Evolutionary conservation across 2,329 filamentous ascomycete genomes (phyloP).

Genomic region (Trichoderma simmonsii): DNA sequence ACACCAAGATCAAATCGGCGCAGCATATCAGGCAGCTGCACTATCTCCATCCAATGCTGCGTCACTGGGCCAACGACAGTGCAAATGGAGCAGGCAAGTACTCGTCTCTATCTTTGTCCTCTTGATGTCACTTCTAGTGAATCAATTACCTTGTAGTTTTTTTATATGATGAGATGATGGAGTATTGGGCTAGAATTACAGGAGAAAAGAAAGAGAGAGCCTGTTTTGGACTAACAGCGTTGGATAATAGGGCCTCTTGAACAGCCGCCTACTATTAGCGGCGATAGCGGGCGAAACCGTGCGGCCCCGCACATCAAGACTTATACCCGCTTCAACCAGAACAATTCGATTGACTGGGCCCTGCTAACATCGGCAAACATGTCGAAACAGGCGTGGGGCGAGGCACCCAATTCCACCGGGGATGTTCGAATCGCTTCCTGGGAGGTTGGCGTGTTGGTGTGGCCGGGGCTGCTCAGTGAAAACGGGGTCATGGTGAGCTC

Average conservation of each 20-base stretch:
- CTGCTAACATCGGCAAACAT: slow-evolving; percentile 88
- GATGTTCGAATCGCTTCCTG: slow-evolving; percentile 74
- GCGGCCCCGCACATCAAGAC: slow-evolving; percentile 90
- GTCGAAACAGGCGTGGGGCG: slow-evolving; percentile 86
- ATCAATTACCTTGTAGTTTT: background rate
- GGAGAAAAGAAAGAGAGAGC: too few relatives aligned
- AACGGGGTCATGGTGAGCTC: slow-evolving; percentile 62
- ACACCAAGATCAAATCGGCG: slow-evolving; percentile 69
- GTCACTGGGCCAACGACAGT: slow-evolving; percentile 70
- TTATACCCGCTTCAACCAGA: slow-evolving; percentile 65
- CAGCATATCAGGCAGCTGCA: slow-evolving; percentile 71
- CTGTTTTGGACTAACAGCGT: background rate
- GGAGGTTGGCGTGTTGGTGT: slow-evolving; percentile 80
- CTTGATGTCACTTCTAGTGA: background rate
- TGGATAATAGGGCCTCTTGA: slow-evolving; percentile 31
- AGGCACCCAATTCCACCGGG: slow-evolving; percentile 51
- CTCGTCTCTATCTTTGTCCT: background rate
- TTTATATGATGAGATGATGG: background rate
- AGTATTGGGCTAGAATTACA: background rate
- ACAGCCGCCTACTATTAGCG: slow-evolving; percentile 19
- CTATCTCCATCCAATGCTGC: slow-evolving; percentile 67
- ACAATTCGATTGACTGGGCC: slow-evolving; percentile 70
- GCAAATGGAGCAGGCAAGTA: slow-evolving; percentile 32
- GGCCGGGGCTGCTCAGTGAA: slow-evolving; percentile 60
- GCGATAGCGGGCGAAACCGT: slow-evolving; percentile 58